Percentiles rank a stretch among this genome's conserved stretches.
Evolutionary conservation across 305 asterid species (phyloP).

Genomic region (Rubia occidens): DNA sequence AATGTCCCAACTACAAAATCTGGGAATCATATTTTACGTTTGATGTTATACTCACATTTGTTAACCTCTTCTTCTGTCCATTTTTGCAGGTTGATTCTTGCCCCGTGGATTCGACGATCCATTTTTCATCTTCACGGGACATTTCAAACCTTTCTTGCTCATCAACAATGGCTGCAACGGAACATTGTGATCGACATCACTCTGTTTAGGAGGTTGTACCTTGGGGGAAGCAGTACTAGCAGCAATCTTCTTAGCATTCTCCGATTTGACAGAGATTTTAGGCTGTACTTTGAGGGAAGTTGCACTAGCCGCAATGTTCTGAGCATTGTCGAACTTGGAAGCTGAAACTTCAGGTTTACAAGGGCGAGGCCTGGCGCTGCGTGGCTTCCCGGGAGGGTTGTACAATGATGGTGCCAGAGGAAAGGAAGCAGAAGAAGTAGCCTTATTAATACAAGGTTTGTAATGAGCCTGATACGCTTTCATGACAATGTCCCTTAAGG

Average conservation of each 20-base stretch:
- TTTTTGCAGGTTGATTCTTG: conserved; percentile 10
- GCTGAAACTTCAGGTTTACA: conserved; percentile 7
- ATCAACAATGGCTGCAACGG: conserved; percentile 25
- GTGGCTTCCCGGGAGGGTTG: conserved; percentile 58
- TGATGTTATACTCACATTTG: conserved; percentile 6
- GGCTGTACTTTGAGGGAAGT: conserved; percentile 3
- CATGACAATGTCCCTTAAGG: conserved; percentile 47
- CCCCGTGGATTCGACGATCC: conserved; percentile 13
- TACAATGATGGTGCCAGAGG: conserved; percentile 24
- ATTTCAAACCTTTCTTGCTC: conserved; percentile 29
- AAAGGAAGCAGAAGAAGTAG: conserved; percentile 25
- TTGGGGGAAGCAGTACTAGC: conserved; percentile 4
- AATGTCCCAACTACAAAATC: background rate
- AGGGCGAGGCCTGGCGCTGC: conserved; percentile 51
- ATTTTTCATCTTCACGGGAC: conserved; percentile 18
- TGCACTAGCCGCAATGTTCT: conserved; percentile 2
- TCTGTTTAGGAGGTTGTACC: conserved; percentile 15
- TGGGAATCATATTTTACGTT: background rate
- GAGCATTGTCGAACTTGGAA: conserved; percentile 11
- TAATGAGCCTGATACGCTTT: conserved; percentile 40
- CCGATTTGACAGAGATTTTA: conserved; percentile 8
- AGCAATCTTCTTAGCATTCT: conserved; percentile 8
- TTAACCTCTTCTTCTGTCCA: conserved; percentile 11
- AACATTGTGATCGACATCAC: conserved; percentile 17
- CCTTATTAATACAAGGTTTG: conserved; percentile 29